Evolutionary conservation across 352 stramenopile genomes (phyloP).

Genomic region (Globisporangium paddicum): DNA sequence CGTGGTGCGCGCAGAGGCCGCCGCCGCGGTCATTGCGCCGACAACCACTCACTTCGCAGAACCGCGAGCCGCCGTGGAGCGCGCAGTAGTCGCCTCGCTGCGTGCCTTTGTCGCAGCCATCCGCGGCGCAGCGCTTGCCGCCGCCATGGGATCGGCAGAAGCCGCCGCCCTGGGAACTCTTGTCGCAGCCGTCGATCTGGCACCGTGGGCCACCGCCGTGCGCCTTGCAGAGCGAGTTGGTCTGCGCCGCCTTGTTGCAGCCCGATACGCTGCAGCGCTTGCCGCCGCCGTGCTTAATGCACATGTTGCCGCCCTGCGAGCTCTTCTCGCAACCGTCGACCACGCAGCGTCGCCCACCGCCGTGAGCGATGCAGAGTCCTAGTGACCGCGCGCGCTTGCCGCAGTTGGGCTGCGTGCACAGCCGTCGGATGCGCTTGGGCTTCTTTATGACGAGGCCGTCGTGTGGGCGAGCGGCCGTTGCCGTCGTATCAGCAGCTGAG

Average conservation of each 20-base stretch:
- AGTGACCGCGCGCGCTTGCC: constrained; percentile 26
- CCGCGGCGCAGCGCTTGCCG: constrained; percentile 76
- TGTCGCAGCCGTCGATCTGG: constrained; percentile 51
- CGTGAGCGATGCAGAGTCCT: constrained; percentile 23
- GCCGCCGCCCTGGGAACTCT: constrained; percentile 67
- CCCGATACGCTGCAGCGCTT: constrained; percentile 68
- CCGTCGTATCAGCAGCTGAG: background rate
- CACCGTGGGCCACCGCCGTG: constrained; percentile 79
- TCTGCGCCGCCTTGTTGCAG: constrained; percentile 74
- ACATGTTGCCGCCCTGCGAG: constrained; percentile 73
- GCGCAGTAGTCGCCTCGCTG: constrained; percentile 83
- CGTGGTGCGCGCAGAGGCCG: constrained; percentile 67
- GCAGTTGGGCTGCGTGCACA: constrained; percentile 21
- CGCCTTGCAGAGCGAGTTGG: constrained; percentile 80
- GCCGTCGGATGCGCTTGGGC: constrained; percentile 10
- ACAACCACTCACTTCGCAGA: constrained; percentile 75
- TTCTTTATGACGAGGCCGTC: background rate
- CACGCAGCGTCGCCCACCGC: constrained; percentile 20
- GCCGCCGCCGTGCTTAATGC: constrained; percentile 77
- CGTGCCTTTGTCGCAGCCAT: constrained; percentile 79
- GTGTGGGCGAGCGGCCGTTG: background rate
- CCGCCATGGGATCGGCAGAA: constrained; percentile 81
- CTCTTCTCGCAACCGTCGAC: constrained; percentile 72
- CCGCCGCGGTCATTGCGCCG: constrained; percentile 80
- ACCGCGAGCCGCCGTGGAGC: constrained; percentile 72